Evolutionary conservation across 805 yeast species (phyloP).

Genomic region (Wickerhamomyces xylosicus): DNA sequence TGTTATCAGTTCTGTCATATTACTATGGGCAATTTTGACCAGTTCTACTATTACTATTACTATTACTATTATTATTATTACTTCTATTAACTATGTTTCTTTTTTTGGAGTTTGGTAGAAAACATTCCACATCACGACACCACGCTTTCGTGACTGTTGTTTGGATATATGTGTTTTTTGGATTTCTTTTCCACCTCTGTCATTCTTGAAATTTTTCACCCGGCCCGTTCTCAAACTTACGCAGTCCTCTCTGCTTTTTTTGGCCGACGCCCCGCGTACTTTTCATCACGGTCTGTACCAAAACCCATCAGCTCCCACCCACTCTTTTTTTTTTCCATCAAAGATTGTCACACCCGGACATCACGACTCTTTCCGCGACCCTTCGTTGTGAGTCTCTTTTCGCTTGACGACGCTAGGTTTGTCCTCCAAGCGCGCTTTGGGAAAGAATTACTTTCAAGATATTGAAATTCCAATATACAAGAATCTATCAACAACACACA

Average conservation of each 20-base stretch:
- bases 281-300: neutral
- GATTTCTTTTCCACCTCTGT: neutral
- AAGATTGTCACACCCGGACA: slow-evolving; percentile 8
- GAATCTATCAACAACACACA: neutral
- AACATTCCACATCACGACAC: neutral
- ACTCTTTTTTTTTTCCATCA: neutral
- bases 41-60: no score
- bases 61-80: no score
- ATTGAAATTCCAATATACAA: neutral
- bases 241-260: neutral
- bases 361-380: slow-evolving; percentile 1
- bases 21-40: no score
- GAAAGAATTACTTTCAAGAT: neutral
- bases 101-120: no score
- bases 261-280: neutral
- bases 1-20: no score
- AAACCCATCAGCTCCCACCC: no score
- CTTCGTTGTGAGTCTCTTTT: no score
- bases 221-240: neutral
- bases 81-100: no score
- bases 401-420: no score
- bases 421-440: neutral
- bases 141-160: neutral
- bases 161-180: no score
- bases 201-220: neutral